phyloP scores from a whole-genome alignment of 1,139 yeast genomes.

The Nadsonia starkeyi-henricii region DNA sequence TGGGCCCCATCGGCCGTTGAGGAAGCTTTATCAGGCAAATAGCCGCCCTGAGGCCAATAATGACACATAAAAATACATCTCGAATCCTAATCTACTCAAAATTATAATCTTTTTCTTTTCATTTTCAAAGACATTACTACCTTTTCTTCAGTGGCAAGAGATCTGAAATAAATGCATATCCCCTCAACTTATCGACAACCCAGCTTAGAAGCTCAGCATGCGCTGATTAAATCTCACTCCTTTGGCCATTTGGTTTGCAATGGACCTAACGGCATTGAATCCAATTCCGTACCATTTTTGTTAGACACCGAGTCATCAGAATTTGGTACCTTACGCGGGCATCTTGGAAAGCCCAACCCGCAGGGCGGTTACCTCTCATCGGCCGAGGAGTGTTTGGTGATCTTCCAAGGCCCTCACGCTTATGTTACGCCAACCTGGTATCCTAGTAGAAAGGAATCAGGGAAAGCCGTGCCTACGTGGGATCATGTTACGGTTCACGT shows the following conservation, averaged over 20 bases:
- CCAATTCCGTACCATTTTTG: slow-evolving; percentile 49
- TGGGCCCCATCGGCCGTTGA: no score
- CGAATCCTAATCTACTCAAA: no score
- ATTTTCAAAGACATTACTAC: no score
- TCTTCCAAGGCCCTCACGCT: slow-evolving; percentile 41
- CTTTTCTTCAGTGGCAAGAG: no score
- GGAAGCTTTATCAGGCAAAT: no score
- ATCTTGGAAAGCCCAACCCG: slow-evolving; percentile 41
- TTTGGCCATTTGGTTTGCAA: not conserved
- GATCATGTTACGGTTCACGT: slow-evolving; percentile 51
- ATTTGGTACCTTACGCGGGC: slow-evolving; percentile 34
- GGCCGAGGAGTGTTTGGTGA: slow-evolving; percentile 30
- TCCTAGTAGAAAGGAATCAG: slow-evolving; percentile 39
- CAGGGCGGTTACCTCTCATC: slow-evolving; percentile 32
- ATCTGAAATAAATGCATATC: not conserved
- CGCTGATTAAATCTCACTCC: not conserved
- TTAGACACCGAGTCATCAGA: slow-evolving; percentile 30
- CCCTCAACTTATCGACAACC: not conserved
- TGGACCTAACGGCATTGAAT: slow-evolving; percentile 14
- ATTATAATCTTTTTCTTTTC: no score
- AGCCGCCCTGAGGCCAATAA: no score
- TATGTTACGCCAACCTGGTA: slow-evolving; percentile 54
- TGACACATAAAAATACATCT: no score
- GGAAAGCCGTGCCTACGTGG: slow-evolving; percentile 63
- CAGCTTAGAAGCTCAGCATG: not conserved